These are phyloP conservation scores for Myochromella boudieri DNA, from an alignment of 768 basidiomycete genomes.

Conservation along the genomic window DNA sequence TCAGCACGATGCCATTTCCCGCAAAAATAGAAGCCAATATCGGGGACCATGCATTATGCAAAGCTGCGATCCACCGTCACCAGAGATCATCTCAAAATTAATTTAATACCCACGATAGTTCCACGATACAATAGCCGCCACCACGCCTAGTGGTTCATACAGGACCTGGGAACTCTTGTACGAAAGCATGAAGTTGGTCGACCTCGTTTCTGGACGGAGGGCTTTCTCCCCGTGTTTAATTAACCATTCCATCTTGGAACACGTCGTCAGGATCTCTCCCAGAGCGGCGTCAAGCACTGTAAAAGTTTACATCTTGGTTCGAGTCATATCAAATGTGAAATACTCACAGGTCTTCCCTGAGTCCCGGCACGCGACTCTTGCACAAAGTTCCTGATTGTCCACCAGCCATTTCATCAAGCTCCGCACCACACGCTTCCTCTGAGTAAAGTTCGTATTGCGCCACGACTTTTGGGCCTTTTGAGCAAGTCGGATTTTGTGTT, in stretches of 20 bases:
- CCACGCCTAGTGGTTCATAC: conserved; percentile 91
- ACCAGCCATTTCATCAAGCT: conserved; percentile 92
- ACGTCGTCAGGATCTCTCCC: conserved; percentile 94
- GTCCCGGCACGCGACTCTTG: conserved; percentile 87
- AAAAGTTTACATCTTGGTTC: not conserved
- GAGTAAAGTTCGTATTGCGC: conserved; percentile 71
- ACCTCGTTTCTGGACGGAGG: conserved; percentile 71
- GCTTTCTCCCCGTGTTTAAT: conserved; percentile 81
- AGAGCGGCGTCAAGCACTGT: conserved; percentile 91
- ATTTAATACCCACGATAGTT: conserved; percentile 68
- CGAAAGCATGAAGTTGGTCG: conserved; percentile 61
- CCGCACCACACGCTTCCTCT: conserved; percentile 80
- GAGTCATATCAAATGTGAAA: not conserved
- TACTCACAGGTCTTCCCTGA: conserved; percentile 90
- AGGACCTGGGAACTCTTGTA: conserved; percentile 80
- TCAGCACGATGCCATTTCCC: conserved; percentile 87
- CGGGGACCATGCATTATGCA: conserved; percentile 94
- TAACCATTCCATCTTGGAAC: conserved; percentile 92
- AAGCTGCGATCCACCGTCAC: conserved; percentile 42
- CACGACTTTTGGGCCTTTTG: conserved; percentile 68
- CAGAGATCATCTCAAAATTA: conserved; percentile 1
- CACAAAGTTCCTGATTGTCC: conserved; percentile 84
- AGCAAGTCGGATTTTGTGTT: conserved; percentile 67
- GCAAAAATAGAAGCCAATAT: conserved; percentile 89
- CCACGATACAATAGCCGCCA: conserved; percentile 93